Conservation (phyloP, 1,139 yeast genomes). For the Candida sojae region DNA sequence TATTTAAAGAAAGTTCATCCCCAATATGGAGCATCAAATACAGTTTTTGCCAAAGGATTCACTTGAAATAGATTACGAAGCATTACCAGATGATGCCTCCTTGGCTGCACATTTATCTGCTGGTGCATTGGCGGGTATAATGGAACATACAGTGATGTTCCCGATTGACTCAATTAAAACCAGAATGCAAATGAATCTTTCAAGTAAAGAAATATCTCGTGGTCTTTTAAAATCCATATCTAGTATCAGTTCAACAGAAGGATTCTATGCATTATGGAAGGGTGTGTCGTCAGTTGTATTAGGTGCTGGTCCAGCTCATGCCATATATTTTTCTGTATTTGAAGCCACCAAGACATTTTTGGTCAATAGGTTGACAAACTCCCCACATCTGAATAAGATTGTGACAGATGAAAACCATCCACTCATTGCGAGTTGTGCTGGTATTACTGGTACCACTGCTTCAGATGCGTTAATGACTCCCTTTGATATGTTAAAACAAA, state of each 20-base stretch:
- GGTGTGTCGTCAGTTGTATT: constrained; percentile 91
- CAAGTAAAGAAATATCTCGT: constrained; percentile 36
- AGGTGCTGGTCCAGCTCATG: constrained; percentile 99
- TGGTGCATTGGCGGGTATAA: constrained; percentile 97
- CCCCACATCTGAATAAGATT: constrained; percentile 32
- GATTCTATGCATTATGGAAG: constrained; percentile 87
- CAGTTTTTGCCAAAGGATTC: constrained; percentile 24
- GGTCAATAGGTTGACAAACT: constrained; percentile 41
- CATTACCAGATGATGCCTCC: constrained; percentile 87
- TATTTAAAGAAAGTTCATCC: neutral
- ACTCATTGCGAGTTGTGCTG: constrained; percentile 79
- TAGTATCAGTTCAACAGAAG: constrained; percentile 83
- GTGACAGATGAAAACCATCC: constrained; percentile 75
- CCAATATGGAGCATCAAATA: constrained; percentile 17
- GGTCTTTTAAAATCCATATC: constrained; percentile 63
- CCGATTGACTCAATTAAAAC: constrained; percentile 96
- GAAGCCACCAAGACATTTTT: constrained; percentile 73
- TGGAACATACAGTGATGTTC: constrained; percentile 97
- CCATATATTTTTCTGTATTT: constrained; percentile 94
- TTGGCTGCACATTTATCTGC: constrained; percentile 80
- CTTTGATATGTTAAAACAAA: constrained; percentile 89
- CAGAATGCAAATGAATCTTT: constrained; percentile 80
- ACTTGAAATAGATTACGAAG: constrained; percentile 79
- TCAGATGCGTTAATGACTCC: constrained; percentile 98
- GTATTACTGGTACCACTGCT: constrained; percentile 91